Evolutionary conservation across 1,284 basidiomycete species (phyloP).

Genomic region (Moesziomyces sp.): DNA sequence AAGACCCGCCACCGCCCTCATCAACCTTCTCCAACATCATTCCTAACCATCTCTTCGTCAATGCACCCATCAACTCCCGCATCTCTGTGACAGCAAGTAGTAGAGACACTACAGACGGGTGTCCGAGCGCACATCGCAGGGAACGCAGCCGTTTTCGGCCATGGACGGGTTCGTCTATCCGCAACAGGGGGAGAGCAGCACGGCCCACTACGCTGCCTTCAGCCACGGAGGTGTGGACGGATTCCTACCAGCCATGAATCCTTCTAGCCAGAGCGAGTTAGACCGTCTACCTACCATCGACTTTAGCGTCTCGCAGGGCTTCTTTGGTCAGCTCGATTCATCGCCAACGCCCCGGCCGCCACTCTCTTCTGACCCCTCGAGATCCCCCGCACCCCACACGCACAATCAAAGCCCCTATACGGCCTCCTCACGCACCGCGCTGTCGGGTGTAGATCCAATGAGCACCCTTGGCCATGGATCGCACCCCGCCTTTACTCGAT

Average conservation of each 20-base stretch:
- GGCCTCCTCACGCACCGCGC: conserved; percentile 1
- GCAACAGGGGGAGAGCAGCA: not conserved
- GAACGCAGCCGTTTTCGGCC: too few species aligned
- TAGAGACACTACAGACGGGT: not conserved
- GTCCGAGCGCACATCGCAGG: too few species aligned
- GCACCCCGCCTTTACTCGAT: conserved; percentile 6
- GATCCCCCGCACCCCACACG: not conserved
- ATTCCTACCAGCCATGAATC: not conserved
- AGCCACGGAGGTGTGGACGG: not conserved
- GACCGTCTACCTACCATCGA: conserved; percentile 12
- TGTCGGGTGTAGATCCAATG: conserved; percentile 30
- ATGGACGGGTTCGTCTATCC: not conserved
- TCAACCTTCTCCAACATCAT: not conserved
- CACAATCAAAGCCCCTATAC: not conserved
- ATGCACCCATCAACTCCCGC: too few species aligned
- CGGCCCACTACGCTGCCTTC: not conserved
- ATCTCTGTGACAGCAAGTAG: not conserved
- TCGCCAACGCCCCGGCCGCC: not conserved
- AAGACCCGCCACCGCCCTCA: not conserved
- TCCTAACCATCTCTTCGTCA: too few species aligned
- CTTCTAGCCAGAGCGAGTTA: not conserved
- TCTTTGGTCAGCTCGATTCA: conserved; percentile 4
- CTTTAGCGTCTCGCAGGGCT: conserved; percentile 12
- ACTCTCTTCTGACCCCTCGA: too few species aligned
- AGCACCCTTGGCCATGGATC: conserved; percentile 29